phyloP scores from a whole-genome alignment of 2,329 filamentous ascomycete genomes.

The Nothophaeocryptopus gaeumannii region DNA sequence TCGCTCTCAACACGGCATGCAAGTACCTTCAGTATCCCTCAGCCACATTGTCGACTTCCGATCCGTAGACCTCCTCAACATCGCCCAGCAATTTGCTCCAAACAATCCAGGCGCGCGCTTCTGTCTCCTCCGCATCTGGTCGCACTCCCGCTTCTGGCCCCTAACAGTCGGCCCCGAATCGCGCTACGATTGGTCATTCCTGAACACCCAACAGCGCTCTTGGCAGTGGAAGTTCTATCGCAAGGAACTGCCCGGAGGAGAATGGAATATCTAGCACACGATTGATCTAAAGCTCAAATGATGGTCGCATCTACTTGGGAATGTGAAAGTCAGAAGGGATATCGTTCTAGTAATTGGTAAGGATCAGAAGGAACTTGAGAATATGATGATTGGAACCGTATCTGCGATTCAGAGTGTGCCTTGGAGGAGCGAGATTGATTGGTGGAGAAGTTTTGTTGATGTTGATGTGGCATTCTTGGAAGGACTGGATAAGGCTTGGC shows the following conservation, averaged over 20 bases:
- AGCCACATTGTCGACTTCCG: constrained; percentile 35
- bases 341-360: constrained; percentile 48
- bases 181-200: constrained; percentile 35
- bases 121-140: constrained; percentile 48
- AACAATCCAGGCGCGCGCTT: constrained; percentile 34
- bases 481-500: constrained; percentile 41
- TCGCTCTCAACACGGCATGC: background rate
- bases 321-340: constrained; percentile 39
- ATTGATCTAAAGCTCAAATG: constrained; percentile 29
- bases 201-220: constrained; percentile 42
- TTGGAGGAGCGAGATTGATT: constrained; percentile 51
- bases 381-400: constrained; percentile 40
- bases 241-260: constrained; percentile 46
- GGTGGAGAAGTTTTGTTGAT: constrained; percentile 53
- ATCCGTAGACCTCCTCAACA: constrained; percentile 34
- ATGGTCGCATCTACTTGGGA: constrained; percentile 40
- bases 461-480: constrained; percentile 47
- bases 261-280: constrained; percentile 46
- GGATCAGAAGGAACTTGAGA: constrained; percentile 42
- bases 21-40: constrained; percentile 21
- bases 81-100: constrained; percentile 33
- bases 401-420: constrained; percentile 50
- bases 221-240: constrained; percentile 49
- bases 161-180: constrained; percentile 32
- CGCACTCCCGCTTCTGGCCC: constrained; percentile 50